Evolutionary conservation across 2,329 filamentous ascomycete species (phyloP), one percentile per base, ranked within the genome.

Genomic region (Microdochium trichocladiopsis): DNA sequence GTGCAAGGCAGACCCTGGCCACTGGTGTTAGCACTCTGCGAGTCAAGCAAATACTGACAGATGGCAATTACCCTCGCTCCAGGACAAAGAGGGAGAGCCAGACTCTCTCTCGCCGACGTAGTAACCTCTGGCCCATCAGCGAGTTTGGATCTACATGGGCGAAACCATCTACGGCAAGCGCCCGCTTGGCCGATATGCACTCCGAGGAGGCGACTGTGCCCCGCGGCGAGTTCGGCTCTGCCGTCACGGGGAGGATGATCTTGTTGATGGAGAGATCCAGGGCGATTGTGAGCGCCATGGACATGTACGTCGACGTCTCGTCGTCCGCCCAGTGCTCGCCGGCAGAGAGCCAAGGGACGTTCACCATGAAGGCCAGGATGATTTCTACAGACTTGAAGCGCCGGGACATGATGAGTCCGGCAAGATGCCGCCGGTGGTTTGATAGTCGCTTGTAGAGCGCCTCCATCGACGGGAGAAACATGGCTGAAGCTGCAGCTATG

Each of bases 11-110:
- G 62, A 88, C 85, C 28, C 79, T 77, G 51, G 41, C 28, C 23
- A 36, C 48, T 28, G 24, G 16, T 21, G 48, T 69, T 33, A 68
- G 59, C 49, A 21, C 28, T 8, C 28, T 31, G 24, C 14, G 25
- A 47, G 24, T 31, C 11, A 10, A 12, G 22, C 2, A 33, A 25
- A 37, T 47, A 22, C 14, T 22, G 23, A 4, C 25, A 47, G 2
- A 18, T 25, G 31, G 18, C 21, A 57, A 66, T 58, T 63, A 82
- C 73, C 86, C 86, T 66, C 86, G 73, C 61, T 90, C 86, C 1
- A 90, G 75, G 1, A 88, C 86, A 62, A 88, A 90, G 1, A 90
- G 67, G 0, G 86, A 81, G 52, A 90, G 76, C 85, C 86, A 90
- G 8, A 82, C 81, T 55, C 86, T 72, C 64, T 90, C 86, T 48